Evolutionary conservation across 2,329 filamentous ascomycete genomes (phyloP).

Genomic region (Aspergillus ibericus): DNA sequence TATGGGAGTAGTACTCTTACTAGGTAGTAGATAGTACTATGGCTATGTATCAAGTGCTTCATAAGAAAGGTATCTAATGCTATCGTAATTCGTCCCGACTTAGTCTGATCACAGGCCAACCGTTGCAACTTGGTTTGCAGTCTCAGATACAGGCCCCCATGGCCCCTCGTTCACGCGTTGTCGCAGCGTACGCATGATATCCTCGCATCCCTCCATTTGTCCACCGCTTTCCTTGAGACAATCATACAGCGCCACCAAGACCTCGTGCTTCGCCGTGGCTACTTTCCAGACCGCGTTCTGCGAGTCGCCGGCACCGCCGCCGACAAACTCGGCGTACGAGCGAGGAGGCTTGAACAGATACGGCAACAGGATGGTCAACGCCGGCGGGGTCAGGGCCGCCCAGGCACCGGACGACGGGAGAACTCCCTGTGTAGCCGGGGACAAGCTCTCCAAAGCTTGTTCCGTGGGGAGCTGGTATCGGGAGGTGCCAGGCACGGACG

Average conservation of each 20-base stretch:
- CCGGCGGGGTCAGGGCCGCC: constrained; percentile 54
- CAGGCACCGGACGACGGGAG: constrained; percentile 50
- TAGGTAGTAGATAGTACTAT: not conserved
- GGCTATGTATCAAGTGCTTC: too few relatives aligned
- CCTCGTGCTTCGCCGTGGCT: constrained; percentile 59
- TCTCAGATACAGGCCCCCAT: constrained; percentile 36
- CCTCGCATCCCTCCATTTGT: constrained; percentile 36
- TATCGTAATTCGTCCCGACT: not conserved
- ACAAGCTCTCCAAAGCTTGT: constrained; percentile 36
- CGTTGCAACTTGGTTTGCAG: constrained; percentile 37
- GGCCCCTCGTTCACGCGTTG: constrained; percentile 46
- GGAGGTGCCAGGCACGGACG: constrained; percentile 21
- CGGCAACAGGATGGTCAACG: constrained; percentile 53
- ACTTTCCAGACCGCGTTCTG: constrained; percentile 60
- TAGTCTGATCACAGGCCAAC: constrained; percentile 29
- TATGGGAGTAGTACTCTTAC: too few relatives aligned
- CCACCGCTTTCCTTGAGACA: constrained; percentile 42
- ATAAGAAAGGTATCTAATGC: not conserved
- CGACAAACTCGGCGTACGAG: constrained; percentile 59
- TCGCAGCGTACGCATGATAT: constrained; percentile 42
- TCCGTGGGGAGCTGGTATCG: constrained; percentile 45
- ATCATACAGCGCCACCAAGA: constrained; percentile 51
- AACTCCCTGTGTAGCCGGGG: constrained; percentile 34
- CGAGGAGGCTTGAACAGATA: constrained; percentile 59
- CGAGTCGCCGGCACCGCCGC: constrained; percentile 55